phyloP scores from a whole-genome alignment of 805 yeast species.

The Kodamaea sagamina region DNA sequence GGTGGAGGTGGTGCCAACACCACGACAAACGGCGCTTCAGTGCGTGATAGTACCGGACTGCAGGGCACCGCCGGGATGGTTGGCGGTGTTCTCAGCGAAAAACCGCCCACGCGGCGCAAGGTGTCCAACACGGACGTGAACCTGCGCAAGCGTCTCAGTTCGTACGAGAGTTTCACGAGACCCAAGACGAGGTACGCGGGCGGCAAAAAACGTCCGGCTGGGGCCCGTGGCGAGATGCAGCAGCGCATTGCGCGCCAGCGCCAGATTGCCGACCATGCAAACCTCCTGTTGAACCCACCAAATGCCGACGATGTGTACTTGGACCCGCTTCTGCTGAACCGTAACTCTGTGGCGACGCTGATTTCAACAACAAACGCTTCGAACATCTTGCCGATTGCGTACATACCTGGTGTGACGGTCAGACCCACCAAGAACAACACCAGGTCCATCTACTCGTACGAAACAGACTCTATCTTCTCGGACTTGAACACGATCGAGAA shows the following conservation, averaged over 20 bases:
- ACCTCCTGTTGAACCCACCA: conserved; percentile 11
- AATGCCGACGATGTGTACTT: conserved; percentile 18
- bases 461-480: conserved; percentile 43
- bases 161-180: conserved; percentile 47
- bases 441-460: conserved; percentile 46
- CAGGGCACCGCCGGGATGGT: conserved; percentile 8
- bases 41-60: conserved; percentile 1
- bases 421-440: conserved; percentile 49
- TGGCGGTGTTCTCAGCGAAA: conserved; percentile 6
- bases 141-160: conserved; percentile 29
- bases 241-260: conserved; percentile 19
- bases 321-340: conserved; percentile 18
- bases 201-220: conserved; percentile 8
- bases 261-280: conserved; percentile 19
- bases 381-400: conserved; percentile 87
- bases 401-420: conserved; percentile 89
- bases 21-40: conserved; percentile 8
- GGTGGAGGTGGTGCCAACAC: no score
- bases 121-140: conserved; percentile 10
- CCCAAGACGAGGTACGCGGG: conserved; percentile 30
- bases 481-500: conserved; percentile 47
- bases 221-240: conserved; percentile 7
- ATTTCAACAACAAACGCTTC: conserved; percentile 74
- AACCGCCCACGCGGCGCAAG: conserved; percentile 9
- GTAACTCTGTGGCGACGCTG: conserved; percentile 57